Conservation (phyloP, 805 yeast genomes). For the Candida ovalis region DNA sequence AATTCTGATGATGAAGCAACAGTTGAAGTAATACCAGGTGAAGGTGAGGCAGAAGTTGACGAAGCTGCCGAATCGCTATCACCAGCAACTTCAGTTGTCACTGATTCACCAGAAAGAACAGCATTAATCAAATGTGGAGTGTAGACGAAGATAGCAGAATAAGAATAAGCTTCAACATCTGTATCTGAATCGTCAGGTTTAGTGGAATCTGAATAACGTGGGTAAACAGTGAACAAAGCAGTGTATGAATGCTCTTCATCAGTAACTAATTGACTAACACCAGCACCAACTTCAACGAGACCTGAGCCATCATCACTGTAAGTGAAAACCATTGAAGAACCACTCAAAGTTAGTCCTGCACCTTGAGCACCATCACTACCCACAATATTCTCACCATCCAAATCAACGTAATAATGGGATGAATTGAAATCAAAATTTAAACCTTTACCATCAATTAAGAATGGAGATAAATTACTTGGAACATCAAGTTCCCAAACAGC, state of each 20-base stretch:
- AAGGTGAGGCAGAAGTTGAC: not conserved
- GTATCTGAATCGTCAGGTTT: not conserved
- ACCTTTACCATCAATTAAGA: slow-evolving; percentile 1
- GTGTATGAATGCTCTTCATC: not conserved
- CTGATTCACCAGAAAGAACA: not conserved
- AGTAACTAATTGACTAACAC: not conserved
- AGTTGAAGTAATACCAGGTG: not conserved
- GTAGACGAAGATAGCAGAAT: slow-evolving; percentile 1
- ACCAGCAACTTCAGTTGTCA: not conserved
- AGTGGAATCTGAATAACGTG: not conserved
- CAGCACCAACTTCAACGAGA: not conserved
- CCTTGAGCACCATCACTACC: not conserved
- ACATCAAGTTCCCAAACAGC: slow-evolving; percentile 5
- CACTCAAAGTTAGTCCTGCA: not conserved
- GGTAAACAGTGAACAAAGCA: slow-evolving; percentile 1
- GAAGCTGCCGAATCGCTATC: not conserved
- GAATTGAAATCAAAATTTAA: slow-evolving; percentile 1
- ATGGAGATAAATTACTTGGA: slow-evolving; percentile 2
- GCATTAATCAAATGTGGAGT: not conserved
- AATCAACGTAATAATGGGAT: not conserved
- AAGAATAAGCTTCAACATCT: not conserved
- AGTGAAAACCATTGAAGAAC: not conserved
- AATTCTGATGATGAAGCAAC: not conserved
- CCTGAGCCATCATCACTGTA: not conserved
- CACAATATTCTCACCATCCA: not conserved